Evolutionary conservation across 2,329 filamentous ascomycete genomes (phyloP).

Genomic region (Sclerotinia glacialis): DNA sequence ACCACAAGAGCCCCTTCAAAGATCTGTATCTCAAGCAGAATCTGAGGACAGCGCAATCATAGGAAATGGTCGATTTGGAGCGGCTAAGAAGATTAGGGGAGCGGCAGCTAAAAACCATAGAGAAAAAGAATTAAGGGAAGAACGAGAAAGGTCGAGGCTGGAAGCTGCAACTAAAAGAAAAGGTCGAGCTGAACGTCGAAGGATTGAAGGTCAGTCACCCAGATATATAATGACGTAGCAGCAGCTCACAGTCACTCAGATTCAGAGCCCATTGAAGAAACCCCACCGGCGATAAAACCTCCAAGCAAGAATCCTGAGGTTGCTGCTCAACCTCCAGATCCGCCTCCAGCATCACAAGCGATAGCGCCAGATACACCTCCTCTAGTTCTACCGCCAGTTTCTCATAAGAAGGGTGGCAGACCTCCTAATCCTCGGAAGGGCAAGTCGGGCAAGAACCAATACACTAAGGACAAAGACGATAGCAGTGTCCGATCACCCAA

Average conservation of each 20-base stretch:
- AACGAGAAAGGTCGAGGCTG: conserved; percentile 68
- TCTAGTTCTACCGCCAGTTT: conserved; percentile 43
- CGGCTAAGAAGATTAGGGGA: conserved; percentile 59
- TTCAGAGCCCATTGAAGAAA: conserved; percentile 69
- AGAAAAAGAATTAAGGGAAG: conserved; percentile 66
- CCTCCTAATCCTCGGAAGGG: conserved; percentile 64
- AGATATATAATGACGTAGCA: conserved; percentile 28
- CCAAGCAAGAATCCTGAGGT: conserved; percentile 37
- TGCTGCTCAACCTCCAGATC: conserved; percentile 40
- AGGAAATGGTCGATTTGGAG: conserved; percentile 46
- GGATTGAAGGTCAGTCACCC: conserved; percentile 66
- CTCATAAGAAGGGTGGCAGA: conserved; percentile 61
- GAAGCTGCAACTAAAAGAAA: conserved; percentile 80
- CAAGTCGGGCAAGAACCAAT: conserved; percentile 73
- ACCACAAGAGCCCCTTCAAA: conserved; percentile 31
- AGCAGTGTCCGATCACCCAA: conserved; percentile 53
- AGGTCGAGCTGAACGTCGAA: conserved; percentile 74
- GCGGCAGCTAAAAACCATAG: conserved; percentile 56
- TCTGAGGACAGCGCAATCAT: conserved; percentile 65
- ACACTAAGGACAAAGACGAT: conserved; percentile 70
- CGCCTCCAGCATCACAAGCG: conserved; percentile 47
- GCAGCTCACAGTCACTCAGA: conserved; percentile 51
- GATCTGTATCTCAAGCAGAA: conserved; percentile 54
- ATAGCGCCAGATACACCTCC: conserved; percentile 50
- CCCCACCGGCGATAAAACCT: conserved; percentile 48